Base-by-base conservation (phyloP, 257 asterid genomes). In the Leonotis leonurus region DNA sequence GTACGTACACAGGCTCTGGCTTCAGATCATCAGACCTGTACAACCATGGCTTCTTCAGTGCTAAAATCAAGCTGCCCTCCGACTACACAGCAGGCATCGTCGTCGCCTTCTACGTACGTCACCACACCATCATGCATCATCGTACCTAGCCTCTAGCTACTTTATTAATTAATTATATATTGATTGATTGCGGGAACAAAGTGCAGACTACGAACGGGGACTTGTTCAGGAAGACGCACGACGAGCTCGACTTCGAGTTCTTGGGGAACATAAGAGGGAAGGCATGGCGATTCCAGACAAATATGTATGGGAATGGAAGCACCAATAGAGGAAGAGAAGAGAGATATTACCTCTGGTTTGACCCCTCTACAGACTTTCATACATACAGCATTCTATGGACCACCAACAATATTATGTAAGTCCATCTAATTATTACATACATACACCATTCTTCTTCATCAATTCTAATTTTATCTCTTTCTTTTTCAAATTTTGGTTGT, bases 261-360 rank as follows among this genome's bases (percentile, higher is more conserved):
- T 62, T 91, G 78, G 98, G 98, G 5, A 92, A 92, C 24, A 73
- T 92, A 30, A 76, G 59, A 53, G 97, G 98, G 30, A 86, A 92
- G 68, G 80, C 88, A 22, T 92, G 98, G 98, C 74, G 97, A 56
- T 92, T 92, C 78, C 98, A 92, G 78, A 92, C 97, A 10, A 92
- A 92, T 32, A 70, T 86, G 93, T 92, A 92, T 71, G 98, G 98
- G 12, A 88, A 92, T 60, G 98, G 98, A 62, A 92, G 98, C 78
- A 86, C 90, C 1, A 71, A 62, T 25, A 73, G 95, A 68, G 97
- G 98, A n/a, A 78, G 98, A 68, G 98, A 92, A 74, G 98, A 92
- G 61, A 83, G 98, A 70, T 92, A 84, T 18, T 72, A 62, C 56
- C 88, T 92, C 5, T 81, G 87, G 85, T 92, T 91, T 71, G 96